Base-by-base conservation (phyloP, 1,139 yeast species). In the Kodamaea alishanica region DNA sequence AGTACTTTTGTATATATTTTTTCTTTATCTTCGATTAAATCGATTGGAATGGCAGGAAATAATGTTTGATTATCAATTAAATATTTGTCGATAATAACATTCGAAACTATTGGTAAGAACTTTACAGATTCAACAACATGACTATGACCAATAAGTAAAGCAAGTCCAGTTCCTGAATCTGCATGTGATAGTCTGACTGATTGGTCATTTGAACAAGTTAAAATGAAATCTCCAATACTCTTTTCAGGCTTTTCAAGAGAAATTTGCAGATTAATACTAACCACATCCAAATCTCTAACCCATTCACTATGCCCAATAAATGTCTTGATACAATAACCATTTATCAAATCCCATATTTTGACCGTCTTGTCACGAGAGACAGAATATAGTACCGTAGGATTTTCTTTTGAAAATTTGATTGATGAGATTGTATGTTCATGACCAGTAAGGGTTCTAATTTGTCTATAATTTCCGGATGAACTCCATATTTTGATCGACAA, bases 351-450 rank as follows among this genome's bases (percentile, higher is more conserved):
- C 97, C 97, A 90, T 2, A 84, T 59, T 45, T 82, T 80, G 3
- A 87, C 73, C 0, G 87, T 67, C 20, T 71, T 72, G 58, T 90
- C 97, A 44, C 97, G 70, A 2, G 96, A 86, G 12, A 82, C 87
- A 3, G 90, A 80, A 36, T 84, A 77, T 22, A 88, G 58, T 1
- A 61, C 48, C 24, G 58, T 52, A 2, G 75, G 71, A 26, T 73
- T 66, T 5, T 52, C 38, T 4, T 44, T 51, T 2, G 73, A 65
- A 56, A 85, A 84, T 23, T 68, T 65, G 8, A 87, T 65, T 1
- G 80, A 68, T 0, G 95, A 84, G 0, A 90, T 80, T 2, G 94
- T 81, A 58, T 89, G 96, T 46, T 89, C 95, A 60, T 90, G 97
- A n/a, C 97, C 97, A 1, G 81, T 65, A 15, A 90, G 63, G 0